These are phyloP conservation scores for Limnanthes douglasii DNA, from an alignment of 345 rosid species.

Conservation along the genomic window DNA sequence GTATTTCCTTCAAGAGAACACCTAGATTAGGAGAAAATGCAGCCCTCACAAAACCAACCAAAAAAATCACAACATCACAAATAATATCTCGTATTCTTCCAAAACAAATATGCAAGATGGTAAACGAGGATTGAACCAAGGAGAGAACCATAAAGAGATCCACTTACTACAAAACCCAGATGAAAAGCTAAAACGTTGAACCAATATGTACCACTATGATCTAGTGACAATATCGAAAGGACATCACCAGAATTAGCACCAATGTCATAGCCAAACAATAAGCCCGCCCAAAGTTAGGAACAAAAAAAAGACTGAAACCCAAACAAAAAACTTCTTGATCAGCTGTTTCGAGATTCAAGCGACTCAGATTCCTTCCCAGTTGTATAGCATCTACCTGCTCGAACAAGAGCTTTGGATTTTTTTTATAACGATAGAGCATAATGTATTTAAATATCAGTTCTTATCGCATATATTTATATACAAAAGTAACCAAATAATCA, in stretches of 20 bases:
- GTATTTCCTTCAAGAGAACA: slow-evolving; percentile 66
- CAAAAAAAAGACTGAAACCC: slow-evolving; percentile 86
- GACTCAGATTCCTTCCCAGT: slow-evolving; percentile 40
- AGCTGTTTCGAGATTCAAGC: slow-evolving; percentile 19
- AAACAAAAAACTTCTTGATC: slow-evolving; percentile 53
- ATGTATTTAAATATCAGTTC: no score
- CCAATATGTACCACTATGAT: slow-evolving; percentile 85
- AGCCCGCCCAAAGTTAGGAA: slow-evolving; percentile 87
- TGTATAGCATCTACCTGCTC: slow-evolving; percentile 22
- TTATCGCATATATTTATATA: no score
- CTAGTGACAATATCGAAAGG: slow-evolving; percentile 59
- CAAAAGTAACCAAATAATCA: no score
- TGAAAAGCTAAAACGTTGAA: slow-evolving; percentile 73
- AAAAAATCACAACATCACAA: slow-evolving; percentile 42
- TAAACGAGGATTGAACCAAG: slow-evolving; percentile 74
- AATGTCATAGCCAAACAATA: slow-evolving; percentile 90
- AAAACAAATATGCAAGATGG: slow-evolving; percentile 80
- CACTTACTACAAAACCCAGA: slow-evolving; percentile 96
- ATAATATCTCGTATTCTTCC: slow-evolving; percentile 88
- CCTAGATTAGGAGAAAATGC: slow-evolving; percentile 58
- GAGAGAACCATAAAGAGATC: slow-evolving; percentile 95
- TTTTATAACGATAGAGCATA: no score
- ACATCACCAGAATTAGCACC: slow-evolving; percentile 96
- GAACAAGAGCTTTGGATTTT: slow-evolving; percentile 43
- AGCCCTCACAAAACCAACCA: slow-evolving; percentile 41